phyloP scores from a whole-genome alignment of 805 yeast species.

The Suhomyces pyralidae region DNA sequence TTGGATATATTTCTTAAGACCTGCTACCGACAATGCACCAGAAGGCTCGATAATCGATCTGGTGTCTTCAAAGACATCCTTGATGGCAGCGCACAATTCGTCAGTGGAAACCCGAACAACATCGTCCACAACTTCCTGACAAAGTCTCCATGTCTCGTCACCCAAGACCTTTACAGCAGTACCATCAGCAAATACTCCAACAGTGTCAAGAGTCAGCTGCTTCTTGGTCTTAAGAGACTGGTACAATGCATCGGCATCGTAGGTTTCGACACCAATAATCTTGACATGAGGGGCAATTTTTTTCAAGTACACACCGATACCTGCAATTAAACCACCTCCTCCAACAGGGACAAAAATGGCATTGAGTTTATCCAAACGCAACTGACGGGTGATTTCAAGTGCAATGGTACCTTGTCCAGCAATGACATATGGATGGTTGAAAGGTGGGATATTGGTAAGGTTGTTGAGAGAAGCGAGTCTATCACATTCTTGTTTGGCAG shows the following conservation, averaged over 20 bases:
- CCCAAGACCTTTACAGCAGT: slow-evolving; percentile 92
- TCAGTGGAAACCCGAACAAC: slow-evolving; percentile 83
- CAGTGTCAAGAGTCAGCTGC: slow-evolving; percentile 59
- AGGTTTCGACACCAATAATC: slow-evolving; percentile 93
- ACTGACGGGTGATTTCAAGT: slow-evolving; percentile 85
- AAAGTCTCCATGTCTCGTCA: slow-evolving; percentile 83
- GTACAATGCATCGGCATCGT: slow-evolving; percentile 90
- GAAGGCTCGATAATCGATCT: slow-evolving; percentile 93
- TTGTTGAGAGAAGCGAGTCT: slow-evolving; percentile 67
- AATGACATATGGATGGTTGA: slow-evolving; percentile 95
- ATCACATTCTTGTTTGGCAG: slow-evolving; percentile 89
- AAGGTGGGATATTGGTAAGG: slow-evolving; percentile 92
- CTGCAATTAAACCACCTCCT: slow-evolving; percentile 95
- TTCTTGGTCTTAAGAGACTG: slow-evolving; percentile 60
- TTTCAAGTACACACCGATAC: slow-evolving; percentile 85
- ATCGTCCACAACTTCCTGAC: slow-evolving; percentile 81
- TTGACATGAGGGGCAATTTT: slow-evolving; percentile 97
- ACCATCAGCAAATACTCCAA: slow-evolving; percentile 98
- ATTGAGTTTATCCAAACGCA: slow-evolving; percentile 67
- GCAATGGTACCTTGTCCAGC: slow-evolving; percentile 99
- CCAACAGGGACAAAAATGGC: slow-evolving; percentile 95
- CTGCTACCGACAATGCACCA: slow-evolving; percentile 96
- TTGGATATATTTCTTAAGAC: slow-evolving; percentile 77
- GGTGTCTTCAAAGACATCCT: slow-evolving; percentile 94
- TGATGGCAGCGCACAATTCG: slow-evolving; percentile 94